These are phyloP conservation scores for Rhexocercosporidium sp. DNA, from an alignment of 2,329 filamentous ascomycete species.

Conservation along the genomic window DNA sequence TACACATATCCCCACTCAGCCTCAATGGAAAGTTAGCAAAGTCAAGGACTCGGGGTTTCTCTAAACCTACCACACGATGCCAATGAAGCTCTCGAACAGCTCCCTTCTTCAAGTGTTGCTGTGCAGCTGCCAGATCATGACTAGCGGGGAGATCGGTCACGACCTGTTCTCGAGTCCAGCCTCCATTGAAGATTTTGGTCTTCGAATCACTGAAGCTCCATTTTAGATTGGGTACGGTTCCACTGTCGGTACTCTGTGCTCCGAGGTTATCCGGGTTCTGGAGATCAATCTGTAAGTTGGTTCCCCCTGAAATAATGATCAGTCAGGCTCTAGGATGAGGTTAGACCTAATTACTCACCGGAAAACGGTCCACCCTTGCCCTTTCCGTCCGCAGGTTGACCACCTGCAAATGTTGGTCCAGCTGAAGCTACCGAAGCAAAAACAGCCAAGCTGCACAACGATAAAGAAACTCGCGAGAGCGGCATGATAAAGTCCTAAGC, in stretches of 20 bases:
- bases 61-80: constrained; percentile 63
- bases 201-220: constrained; percentile 73
- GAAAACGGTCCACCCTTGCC: constrained; percentile 63
- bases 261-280: constrained; percentile 69
- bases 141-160: constrained; percentile 69
- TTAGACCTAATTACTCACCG: constrained; percentile 49
- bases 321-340: neutral
- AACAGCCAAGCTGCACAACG: neutral
- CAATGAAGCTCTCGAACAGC: constrained; percentile 70
- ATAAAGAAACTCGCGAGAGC: neutral
- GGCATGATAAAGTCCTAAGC: neutral
- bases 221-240: constrained; percentile 69
- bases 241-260: constrained; percentile 64
- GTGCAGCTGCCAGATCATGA: constrained; percentile 69
- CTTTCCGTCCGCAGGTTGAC: constrained; percentile 60
- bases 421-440: neutral
- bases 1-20: constrained; percentile 72
- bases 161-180: constrained; percentile 70
- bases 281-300: constrained; percentile 64
- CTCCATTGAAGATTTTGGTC: constrained; percentile 64
- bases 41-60: neutral
- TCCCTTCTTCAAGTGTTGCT: constrained; percentile 71
- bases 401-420: constrained; percentile 48
- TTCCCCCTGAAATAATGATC: constrained; percentile 57
- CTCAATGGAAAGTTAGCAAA: constrained; percentile 41